These are phyloP conservation scores for Phytophthora sp. DNA, from an alignment of 352 stramenopile species.

Conservation along the genomic window DNA sequence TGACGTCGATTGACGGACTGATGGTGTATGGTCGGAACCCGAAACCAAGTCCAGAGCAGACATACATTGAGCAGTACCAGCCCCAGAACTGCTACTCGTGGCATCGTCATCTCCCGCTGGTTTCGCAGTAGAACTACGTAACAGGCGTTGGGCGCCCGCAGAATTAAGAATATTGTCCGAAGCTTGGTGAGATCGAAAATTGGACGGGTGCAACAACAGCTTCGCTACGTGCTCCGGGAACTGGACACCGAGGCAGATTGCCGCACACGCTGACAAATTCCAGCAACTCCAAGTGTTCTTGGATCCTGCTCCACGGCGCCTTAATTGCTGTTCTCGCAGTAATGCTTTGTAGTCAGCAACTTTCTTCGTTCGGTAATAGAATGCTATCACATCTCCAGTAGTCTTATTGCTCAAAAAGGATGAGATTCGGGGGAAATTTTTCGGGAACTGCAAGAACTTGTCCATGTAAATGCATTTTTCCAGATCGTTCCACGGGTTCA, in stretches of 20 bases:
- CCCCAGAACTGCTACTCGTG: neutral
- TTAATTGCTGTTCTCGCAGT: slow-evolving; percentile 88
- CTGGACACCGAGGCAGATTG: slow-evolving; percentile 84
- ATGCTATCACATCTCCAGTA: slow-evolving; percentile 96
- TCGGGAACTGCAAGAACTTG: slow-evolving; percentile 99
- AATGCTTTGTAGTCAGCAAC: slow-evolving; percentile 97
- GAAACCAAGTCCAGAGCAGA: slow-evolving; percentile 39
- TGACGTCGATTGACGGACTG: slow-evolving; percentile 5
- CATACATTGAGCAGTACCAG: slow-evolving; percentile 6
- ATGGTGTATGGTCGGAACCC: slow-evolving; percentile 37
- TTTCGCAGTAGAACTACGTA: slow-evolving; percentile 34
- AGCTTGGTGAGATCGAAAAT: slow-evolving; percentile 87
- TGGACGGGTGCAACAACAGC: slow-evolving; percentile 75
- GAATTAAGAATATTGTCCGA: slow-evolving; percentile 89
- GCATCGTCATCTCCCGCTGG: neutral
- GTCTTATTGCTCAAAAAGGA: slow-evolving; percentile 95
- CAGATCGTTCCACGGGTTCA: slow-evolving; percentile 97
- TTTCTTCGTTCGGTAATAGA: slow-evolving; percentile 99
- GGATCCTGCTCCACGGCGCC: slow-evolving; percentile 76
- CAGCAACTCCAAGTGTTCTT: slow-evolving; percentile 93
- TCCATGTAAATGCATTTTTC: slow-evolving; percentile 99
- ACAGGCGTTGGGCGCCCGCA: slow-evolving; percentile 58
- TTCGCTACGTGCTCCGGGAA: slow-evolving; percentile 75
- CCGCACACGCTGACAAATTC: slow-evolving; percentile 82
- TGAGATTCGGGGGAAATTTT: slow-evolving; percentile 98